A percentile compares a stretch with the other conserved stretches of the same genome.
Evolutionary conservation across 352 stramenopile species (phyloP).

Genomic region (Phytophthora pisi): DNA sequence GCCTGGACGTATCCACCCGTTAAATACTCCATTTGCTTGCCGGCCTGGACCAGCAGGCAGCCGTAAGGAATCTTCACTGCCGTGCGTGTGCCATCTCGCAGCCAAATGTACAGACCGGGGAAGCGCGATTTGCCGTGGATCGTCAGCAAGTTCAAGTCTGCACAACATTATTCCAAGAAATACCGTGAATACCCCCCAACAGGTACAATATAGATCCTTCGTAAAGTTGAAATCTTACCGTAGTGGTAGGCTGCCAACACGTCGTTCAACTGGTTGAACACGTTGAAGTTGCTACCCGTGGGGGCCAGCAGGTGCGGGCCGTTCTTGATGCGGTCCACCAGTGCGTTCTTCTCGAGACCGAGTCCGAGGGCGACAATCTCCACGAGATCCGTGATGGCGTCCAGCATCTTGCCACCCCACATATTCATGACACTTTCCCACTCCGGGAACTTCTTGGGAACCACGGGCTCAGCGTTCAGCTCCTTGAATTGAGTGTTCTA

Average conservation of each 20-base stretch:
- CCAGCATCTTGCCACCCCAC: constrained; percentile 92
- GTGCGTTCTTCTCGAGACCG: constrained; percentile 76
- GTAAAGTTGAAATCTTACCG: constrained; percentile 29
- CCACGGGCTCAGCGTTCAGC: constrained; percentile 88
- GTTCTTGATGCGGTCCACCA: constrained; percentile 81
- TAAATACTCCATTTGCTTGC: constrained; percentile 94
- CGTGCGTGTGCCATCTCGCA: constrained; percentile 85
- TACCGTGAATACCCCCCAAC: constrained; percentile 4
- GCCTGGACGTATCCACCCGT: constrained; percentile 92
- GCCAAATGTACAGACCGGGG: constrained; percentile 92
- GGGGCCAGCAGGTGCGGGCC: constrained; percentile 91
- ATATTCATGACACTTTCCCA: constrained; percentile 91
- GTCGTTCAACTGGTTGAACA: constrained; percentile 81
- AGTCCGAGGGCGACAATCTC: constrained; percentile 90
- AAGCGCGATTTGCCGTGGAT: constrained; percentile 94
- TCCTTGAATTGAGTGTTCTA: constrained; percentile 79
- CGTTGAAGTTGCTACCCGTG: constrained; percentile 89
- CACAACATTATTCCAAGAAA: constrained; percentile 6
- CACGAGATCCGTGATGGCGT: constrained; percentile 79
- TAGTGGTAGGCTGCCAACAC: constrained; percentile 94
- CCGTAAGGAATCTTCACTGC: constrained; percentile 90
- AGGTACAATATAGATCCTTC: not conserved
- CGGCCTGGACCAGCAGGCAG: constrained; percentile 88
- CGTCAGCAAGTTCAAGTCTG: constrained; percentile 93
- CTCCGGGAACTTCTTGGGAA: constrained; percentile 86